A percentile compares a stretch with the other conserved stretches of the same genome.
phyloP scores from a whole-genome alignment of 768 basidiomycete genomes.

The Termitomyces sp. region DNA sequence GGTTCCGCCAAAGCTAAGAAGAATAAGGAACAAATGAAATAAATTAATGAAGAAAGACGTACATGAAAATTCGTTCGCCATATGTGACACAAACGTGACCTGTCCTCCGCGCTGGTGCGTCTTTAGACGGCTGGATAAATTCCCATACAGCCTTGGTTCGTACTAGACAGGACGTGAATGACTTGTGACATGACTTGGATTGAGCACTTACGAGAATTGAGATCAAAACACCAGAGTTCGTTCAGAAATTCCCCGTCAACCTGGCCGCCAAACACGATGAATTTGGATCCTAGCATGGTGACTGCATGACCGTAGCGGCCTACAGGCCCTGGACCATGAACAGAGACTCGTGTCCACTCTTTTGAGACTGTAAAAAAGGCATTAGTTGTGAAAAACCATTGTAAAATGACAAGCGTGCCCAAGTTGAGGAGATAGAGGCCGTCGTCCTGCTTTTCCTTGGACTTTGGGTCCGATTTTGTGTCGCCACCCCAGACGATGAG shows the following conservation, averaged over 20 bases:
- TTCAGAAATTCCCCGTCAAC: constrained; percentile 93
- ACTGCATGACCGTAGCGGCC: constrained; percentile 97
- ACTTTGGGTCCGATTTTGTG: constrained; percentile 74
- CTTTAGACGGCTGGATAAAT: constrained; percentile 60
- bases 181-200: background rate
- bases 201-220: constrained; percentile 77
- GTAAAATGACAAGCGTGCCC: constrained; percentile 50
- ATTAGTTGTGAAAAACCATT: constrained; percentile 1
- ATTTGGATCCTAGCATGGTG: constrained; percentile 85
- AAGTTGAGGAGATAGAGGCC: constrained; percentile 92
- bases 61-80: constrained; percentile 85
- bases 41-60: constrained; percentile 27
- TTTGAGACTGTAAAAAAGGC: constrained; percentile 63
- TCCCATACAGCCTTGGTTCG: constrained; percentile 88
- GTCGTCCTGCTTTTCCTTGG: constrained; percentile 85
- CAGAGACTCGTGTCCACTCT: constrained; percentile 91
- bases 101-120: constrained; percentile 78
- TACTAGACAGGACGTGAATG: constrained; percentile 46
- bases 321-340: constrained; percentile 72
- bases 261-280: constrained; percentile 96
- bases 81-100: constrained; percentile 88
- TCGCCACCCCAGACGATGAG: constrained; percentile 99
- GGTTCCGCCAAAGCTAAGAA: constrained; percentile 87
- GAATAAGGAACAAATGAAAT: constrained; percentile 7
- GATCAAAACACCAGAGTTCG: constrained; percentile 94